A percentile compares a stretch with the other conserved stretches of the same genome.
Conservation (phyloP, 495 filamentous ascomycete species). For the Letharia columbiana region DNA sequence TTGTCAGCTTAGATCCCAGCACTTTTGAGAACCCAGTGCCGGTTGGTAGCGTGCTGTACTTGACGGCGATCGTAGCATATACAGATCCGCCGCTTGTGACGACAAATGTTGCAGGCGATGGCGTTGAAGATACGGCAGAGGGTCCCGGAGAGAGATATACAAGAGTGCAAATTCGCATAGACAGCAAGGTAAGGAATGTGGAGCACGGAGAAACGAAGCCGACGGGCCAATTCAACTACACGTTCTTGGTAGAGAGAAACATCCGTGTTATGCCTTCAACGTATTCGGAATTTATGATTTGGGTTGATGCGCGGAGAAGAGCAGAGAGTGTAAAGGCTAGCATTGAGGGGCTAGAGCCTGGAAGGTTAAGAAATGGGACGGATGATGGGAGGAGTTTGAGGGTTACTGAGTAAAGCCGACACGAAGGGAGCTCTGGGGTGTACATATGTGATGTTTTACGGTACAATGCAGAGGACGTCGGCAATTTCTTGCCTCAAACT, state of each 20-base stretch:
- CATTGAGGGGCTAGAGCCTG: slow-evolving; percentile 15
- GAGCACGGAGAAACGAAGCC: slow-evolving; percentile 67
- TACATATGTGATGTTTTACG: background rate
- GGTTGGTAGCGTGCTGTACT: slow-evolving; percentile 72
- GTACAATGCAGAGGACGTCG: background rate
- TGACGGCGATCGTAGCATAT: slow-evolving; percentile 68
- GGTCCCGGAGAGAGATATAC: slow-evolving; percentile 41
- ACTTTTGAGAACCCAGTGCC: slow-evolving; percentile 82
- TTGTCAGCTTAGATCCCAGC: slow-evolving; percentile 67
- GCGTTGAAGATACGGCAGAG: slow-evolving; percentile 27
- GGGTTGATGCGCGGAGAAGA: slow-evolving; percentile 61
- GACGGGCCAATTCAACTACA: slow-evolving; percentile 81
- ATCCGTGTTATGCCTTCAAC: slow-evolving; percentile 66
- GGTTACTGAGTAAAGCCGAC: slow-evolving; percentile 14
- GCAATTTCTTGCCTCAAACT: background rate
- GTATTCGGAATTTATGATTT: slow-evolving; percentile 74
- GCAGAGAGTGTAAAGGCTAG: slow-evolving; percentile 38
- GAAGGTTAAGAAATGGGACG: slow-evolving; percentile 28
- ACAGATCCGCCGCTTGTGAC: slow-evolving; percentile 55
- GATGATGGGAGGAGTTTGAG: slow-evolving; percentile 13
- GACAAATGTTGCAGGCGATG: slow-evolving; percentile 28
- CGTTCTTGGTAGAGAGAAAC: slow-evolving; percentile 65
- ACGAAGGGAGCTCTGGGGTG: background rate
- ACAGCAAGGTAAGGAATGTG: slow-evolving; percentile 68
- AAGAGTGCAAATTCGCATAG: slow-evolving; percentile 66